These are phyloP conservation scores for Pythium apleroticum DNA, from an alignment of 352 stramenopile species.

Conservation along the genomic window DNA sequence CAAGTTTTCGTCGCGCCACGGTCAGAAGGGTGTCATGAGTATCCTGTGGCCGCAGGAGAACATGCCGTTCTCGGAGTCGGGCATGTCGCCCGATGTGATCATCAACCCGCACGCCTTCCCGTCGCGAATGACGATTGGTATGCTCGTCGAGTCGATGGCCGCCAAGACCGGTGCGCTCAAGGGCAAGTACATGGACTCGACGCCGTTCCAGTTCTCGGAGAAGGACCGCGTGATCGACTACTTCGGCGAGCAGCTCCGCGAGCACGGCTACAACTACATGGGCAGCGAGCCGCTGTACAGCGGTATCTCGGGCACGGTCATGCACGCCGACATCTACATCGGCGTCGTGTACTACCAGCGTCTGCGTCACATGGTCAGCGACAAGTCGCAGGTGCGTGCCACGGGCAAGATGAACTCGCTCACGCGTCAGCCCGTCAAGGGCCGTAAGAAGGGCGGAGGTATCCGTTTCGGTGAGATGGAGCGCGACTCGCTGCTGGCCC, in stretches of 20 bases:
- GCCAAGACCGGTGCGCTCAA: conserved; percentile 98
- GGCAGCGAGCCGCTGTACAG: conserved; percentile 99
- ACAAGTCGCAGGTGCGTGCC: conserved; percentile 99
- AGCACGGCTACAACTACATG: conserved; percentile 98
- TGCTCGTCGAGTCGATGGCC: conserved; percentile 99
- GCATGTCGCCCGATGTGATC: conserved; percentile 99
- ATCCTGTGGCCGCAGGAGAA: conserved; percentile 99
- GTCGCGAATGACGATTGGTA: conserved; percentile 98
- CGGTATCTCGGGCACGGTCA: conserved; percentile 97
- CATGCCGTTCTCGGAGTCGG: conserved; percentile 99
- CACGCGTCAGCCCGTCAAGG: conserved; percentile 99
- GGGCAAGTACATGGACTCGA: conserved; percentile 97
- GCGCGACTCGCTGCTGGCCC: conserved; percentile 97
- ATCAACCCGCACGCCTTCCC: conserved; percentile 99
- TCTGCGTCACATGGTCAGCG: conserved; percentile 99
- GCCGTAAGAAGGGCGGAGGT: conserved; percentile 98
- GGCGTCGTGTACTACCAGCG: conserved; percentile 99
- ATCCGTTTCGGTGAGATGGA: conserved; percentile 99
- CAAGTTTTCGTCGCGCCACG: conserved; percentile 99
- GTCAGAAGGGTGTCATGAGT: conserved; percentile 99
- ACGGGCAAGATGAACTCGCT: conserved; percentile 98
- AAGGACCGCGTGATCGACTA: conserved; percentile 98
- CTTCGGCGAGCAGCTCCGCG: conserved; percentile 97
- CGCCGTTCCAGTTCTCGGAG: conserved; percentile 99
- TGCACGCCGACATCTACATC: conserved; percentile 99